Conservation (phyloP, 139 green algal genomes). For the Edaphochlamys debaryana region DNA sequence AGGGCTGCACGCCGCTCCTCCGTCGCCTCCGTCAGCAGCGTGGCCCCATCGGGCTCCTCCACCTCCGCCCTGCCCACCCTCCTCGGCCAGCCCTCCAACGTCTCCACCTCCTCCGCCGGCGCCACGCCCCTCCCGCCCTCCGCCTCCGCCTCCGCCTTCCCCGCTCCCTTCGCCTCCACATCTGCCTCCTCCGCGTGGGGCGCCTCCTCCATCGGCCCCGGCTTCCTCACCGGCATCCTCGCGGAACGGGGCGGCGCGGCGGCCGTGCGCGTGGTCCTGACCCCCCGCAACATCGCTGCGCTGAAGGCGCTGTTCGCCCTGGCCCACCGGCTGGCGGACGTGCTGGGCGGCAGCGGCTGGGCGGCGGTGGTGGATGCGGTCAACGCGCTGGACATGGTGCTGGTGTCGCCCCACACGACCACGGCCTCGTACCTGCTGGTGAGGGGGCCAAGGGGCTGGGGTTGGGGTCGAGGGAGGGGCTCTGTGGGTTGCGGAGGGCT, state of each 20-base stretch:
- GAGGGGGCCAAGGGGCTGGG: not conserved
- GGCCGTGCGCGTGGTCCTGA: conserved; percentile 60
- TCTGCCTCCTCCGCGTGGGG: not conserved
- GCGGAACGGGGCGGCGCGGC: not conserved
- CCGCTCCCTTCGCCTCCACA: not conserved
- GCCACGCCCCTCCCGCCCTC: not conserved
- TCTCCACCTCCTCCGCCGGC: too few species aligned
- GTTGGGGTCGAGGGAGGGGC: not conserved
- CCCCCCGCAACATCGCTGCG: conserved; percentile 77
- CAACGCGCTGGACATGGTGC: conserved; percentile 85
- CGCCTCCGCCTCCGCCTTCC: not conserved
- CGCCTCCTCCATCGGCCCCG: not conserved
- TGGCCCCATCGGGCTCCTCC: too few species aligned
- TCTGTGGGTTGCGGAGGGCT: too few species aligned
- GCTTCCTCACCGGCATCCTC: conserved; percentile 24
- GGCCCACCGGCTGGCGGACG: conserved; percentile 43
- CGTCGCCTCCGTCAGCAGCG: too few species aligned
- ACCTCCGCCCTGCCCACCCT: too few species aligned
- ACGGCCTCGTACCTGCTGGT: conserved; percentile 68
- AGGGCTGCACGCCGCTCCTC: too few species aligned
- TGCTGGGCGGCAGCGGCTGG: conserved; percentile 46
- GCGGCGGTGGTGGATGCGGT: conserved; percentile 70
- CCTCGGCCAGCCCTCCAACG: too few species aligned
- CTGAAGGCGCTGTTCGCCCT: conserved; percentile 88
- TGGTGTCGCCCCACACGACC: conserved; percentile 75